Base-by-base conservation (phyloP, 2,329 filamentous ascomycete species). In the Aspergillus luchuensis region DNA sequence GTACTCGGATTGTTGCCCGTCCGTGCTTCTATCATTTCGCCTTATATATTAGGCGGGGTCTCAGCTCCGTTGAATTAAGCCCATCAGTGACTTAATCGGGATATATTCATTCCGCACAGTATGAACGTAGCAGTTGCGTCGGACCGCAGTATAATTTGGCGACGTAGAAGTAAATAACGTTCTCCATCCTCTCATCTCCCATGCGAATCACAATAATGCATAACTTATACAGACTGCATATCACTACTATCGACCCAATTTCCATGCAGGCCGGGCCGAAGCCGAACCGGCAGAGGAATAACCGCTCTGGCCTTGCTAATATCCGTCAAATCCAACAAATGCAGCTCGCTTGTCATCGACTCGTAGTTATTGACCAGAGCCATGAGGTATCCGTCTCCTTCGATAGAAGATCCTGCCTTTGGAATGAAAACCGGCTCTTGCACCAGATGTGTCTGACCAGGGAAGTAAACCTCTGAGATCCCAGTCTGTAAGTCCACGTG, bases 391-490 rank as follows among this genome's bases (percentile, higher is more conserved):
- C 70, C 69, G 54, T 71, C 68, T 0, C 65, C 69, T 25, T 72
- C 69, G 0, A 13, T 5, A 0, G 23, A 21, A 2, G 61, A 64
- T 3, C 49, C 55, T 1, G 2, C 15, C 2, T 67, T 57, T 0
- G 69, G 66, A 13, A 71, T 66, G 19, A 71, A 71, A 3, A 69
- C 63, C 0, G 67, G 66, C 17, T 71, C 70, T 21, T 71, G 69
- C 0, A 71, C 65, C 48, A 71, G 49, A 53, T 68, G 76, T 1
- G 76, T 81, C 4, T 71, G 74, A 0, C 81, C 80, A 0, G 80
- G 74, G 58, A 78, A 82, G 65, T 76, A 84, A 10, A 79, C 73
- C 39, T 81, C 75, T 28, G 77, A 73, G 1, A 66, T 56, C 0
- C 76, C 76, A 5, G 73, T 75, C 1, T 62, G 63, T 0, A 63